Percentiles rank a stretch among this genome's conserved stretches.
Evolutionary conservation across 1,284 basidiomycete species (phyloP).

Genomic region (Fomitopsis schrenkii): DNA sequence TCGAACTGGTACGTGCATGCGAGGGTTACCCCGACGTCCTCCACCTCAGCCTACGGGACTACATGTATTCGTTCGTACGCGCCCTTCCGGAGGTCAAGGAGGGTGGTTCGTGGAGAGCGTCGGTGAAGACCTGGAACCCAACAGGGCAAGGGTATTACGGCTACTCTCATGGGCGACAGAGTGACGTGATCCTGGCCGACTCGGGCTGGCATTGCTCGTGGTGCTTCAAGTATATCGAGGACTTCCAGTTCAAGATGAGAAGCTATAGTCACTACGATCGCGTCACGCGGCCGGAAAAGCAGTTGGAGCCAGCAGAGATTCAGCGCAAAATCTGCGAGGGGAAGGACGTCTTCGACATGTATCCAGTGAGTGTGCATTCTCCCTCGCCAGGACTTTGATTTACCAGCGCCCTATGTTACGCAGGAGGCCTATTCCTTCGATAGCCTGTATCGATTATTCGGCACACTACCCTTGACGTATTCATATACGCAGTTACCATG

Average conservation of each 20-base stretch:
- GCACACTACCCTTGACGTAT: not conserved
- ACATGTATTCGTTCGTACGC: constrained; percentile 46
- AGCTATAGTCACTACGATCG: constrained; percentile 65
- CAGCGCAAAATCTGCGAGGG: constrained; percentile 59
- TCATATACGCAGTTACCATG: not conserved
- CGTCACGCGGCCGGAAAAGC: constrained; percentile 44
- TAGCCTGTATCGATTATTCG: not conserved
- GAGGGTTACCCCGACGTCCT: constrained; percentile 46
- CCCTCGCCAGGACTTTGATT: not conserved
- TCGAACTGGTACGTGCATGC: constrained; percentile 56
- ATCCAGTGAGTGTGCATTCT: constrained; percentile 31
- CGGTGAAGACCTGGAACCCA: constrained; percentile 51
- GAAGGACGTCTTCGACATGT: constrained; percentile 62
- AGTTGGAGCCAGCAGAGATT: constrained; percentile 28
- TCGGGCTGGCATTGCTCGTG: constrained; percentile 62
- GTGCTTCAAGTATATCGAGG: constrained; percentile 59
- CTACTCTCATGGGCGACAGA: constrained; percentile 56
- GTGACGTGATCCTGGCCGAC: constrained; percentile 52
- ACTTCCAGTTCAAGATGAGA: constrained; percentile 60
- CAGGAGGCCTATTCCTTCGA: constrained; percentile 1
- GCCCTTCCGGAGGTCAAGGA: constrained; percentile 16
- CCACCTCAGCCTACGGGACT: constrained; percentile 64
- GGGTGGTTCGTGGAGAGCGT: constrained; percentile 53
- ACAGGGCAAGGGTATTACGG: constrained; percentile 26
- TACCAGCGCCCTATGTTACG: not conserved